phyloP scores from a whole-genome alignment of 139 green algal genomes.

The Trebouxia sp. region DNA sequence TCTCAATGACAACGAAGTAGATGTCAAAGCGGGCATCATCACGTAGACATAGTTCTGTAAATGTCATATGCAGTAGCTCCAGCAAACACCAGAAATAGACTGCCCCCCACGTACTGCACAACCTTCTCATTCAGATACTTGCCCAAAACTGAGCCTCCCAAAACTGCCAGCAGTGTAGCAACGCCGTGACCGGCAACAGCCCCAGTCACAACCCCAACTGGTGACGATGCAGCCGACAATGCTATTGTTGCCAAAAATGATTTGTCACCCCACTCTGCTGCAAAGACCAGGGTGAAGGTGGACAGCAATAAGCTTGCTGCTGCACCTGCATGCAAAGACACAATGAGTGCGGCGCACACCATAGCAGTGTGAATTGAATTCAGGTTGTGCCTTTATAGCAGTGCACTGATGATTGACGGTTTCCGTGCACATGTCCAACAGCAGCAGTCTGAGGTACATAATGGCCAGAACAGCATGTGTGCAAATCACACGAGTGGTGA shows the following conservation, averaged over 20 bases:
- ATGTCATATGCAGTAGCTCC: slow-evolving; percentile 79
- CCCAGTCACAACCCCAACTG: slow-evolving; percentile 72
- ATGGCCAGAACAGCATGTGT: too few species aligned
- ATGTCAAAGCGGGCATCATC: too few species aligned
- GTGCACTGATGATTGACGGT: too few species aligned
- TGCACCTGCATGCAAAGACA: background rate
- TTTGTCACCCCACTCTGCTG: slow-evolving; percentile 99
- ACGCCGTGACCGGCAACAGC: slow-evolving; percentile 87
- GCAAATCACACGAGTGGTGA: too few species aligned
- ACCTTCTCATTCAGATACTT: slow-evolving; percentile 75
- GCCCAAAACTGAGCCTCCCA: slow-evolving; percentile 70
- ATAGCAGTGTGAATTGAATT: too few species aligned
- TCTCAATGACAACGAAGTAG: too few species aligned
- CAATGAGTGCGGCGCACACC: too few species aligned
- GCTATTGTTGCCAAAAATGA: slow-evolving; percentile 99
- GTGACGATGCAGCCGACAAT: slow-evolving; percentile 77
- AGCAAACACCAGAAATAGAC: slow-evolving; percentile 90
- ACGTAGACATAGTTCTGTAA: slow-evolving; percentile 29
- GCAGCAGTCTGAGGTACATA: too few species aligned
- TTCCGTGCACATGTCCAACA: too few species aligned
- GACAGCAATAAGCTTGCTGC: slow-evolving; percentile 47
- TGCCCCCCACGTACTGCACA: slow-evolving; percentile 84
- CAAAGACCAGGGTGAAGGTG: slow-evolving; percentile 96
- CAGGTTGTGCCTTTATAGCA: too few species aligned
- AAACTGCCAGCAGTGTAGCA: slow-evolving; percentile 83